A percentile compares a stretch with the other conserved stretches of the same genome.
These are phyloP conservation scores for Lachnellula occidentalis DNA, from an alignment of 2,329 filamentous ascomycete species.

Conservation along the genomic window DNA sequence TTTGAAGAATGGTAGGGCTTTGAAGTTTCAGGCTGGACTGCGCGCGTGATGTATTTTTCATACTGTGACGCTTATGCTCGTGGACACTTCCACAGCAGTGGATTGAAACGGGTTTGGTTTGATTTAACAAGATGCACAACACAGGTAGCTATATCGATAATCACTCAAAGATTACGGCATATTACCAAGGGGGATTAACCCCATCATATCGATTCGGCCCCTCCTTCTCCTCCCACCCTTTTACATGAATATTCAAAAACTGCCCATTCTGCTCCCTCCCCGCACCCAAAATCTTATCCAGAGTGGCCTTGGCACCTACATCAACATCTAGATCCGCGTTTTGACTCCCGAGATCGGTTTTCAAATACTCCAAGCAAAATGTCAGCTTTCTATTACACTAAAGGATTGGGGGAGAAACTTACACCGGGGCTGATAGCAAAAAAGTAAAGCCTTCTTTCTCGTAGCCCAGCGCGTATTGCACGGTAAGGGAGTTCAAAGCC, in stretches of 20 bases:
- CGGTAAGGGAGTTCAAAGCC: constrained; percentile 42
- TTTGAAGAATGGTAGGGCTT: too few relatives aligned
- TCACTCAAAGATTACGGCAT: not conserved
- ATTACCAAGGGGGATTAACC: constrained; percentile 12
- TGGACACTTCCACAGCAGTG: too few relatives aligned
- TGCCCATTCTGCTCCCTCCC: constrained; percentile 40
- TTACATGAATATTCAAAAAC: constrained; percentile 35
- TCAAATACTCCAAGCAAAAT: constrained; percentile 33
- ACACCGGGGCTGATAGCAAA: constrained; percentile 41
- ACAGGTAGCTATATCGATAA: not conserved
- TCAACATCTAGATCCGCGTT: constrained; percentile 38
- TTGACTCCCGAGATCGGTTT: constrained; percentile 38
- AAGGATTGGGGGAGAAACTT: constrained; percentile 14
- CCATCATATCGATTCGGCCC: constrained; percentile 33
- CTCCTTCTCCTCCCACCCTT: constrained; percentile 7
- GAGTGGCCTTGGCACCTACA: constrained; percentile 29
- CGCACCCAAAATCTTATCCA: constrained; percentile 40
- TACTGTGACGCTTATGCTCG: too few relatives aligned
- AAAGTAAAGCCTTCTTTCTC: constrained; percentile 38
- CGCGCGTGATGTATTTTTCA: too few relatives aligned
- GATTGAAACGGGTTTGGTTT: too few relatives aligned
- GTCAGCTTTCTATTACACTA: too few relatives aligned
- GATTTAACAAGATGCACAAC: too few relatives aligned
- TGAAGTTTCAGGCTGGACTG: too few relatives aligned
- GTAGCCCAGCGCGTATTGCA: constrained; percentile 36